Conservation (phyloP, 768 basidiomycete species). For the Hypholoma fasciculare region DNA sequence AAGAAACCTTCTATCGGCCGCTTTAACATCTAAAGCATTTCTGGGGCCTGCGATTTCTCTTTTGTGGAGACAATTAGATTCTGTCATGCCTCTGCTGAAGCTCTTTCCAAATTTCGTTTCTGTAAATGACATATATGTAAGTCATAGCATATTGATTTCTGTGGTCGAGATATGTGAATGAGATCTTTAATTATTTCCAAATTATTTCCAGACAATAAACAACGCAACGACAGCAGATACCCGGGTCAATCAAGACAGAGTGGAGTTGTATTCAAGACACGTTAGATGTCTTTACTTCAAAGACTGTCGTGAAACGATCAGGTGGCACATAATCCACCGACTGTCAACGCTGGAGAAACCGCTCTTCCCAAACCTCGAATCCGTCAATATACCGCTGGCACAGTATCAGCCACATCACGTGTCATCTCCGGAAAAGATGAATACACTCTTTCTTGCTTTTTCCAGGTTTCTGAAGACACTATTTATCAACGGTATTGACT, state of each 20-base stretch:
- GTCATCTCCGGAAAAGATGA: no score
- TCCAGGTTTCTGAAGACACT: not conserved
- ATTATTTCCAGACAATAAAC: not conserved
- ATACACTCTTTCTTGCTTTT: no score
- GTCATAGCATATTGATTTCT: not conserved
- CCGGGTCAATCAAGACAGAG: not conserved
- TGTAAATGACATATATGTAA: not conserved
- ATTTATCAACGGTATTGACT: not conserved
- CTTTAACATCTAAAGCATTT: slow-evolving; percentile 5
- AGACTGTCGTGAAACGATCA: not conserved
- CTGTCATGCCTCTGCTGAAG: not conserved
- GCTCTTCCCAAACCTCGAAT: not conserved
- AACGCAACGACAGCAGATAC: not conserved
- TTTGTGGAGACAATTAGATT: slow-evolving; percentile 8
- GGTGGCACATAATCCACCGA: not conserved
- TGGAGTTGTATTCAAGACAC: not conserved
- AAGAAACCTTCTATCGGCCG: not conserved
- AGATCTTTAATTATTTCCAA: no score
- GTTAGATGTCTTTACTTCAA: not conserved
- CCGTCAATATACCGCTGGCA: not conserved
- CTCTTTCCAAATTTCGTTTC: not conserved
- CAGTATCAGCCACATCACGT: not conserved
- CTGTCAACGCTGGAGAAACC: not conserved
- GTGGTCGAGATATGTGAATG: no score
- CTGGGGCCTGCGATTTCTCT: slow-evolving; percentile 4